Evolutionary conservation across 495 filamentous ascomycete species (phyloP).

Genomic region (Lophiotrema nucula): DNA sequence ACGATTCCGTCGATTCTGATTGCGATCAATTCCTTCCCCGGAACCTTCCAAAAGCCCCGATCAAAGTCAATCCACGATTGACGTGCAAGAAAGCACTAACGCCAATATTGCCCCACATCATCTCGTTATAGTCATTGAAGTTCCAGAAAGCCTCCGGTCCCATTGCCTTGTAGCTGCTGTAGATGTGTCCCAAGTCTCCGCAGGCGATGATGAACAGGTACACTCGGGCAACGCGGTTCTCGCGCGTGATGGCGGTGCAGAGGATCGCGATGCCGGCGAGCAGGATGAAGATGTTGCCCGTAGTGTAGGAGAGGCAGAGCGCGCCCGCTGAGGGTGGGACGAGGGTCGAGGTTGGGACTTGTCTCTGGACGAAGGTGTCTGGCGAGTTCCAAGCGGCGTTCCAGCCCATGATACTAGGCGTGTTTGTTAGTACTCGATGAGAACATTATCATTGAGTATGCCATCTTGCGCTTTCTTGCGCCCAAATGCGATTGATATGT

Average conservation of each 20-base stretch:
- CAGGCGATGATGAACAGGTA: slow-evolving; percentile 19
- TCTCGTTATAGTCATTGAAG: slow-evolving; percentile 12
- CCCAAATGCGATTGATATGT: neutral
- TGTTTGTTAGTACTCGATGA: neutral
- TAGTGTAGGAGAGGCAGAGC: slow-evolving; percentile 13
- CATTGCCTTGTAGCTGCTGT: slow-evolving; percentile 15
- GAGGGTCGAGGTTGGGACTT: slow-evolving; percentile 14
- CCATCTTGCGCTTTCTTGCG: neutral
- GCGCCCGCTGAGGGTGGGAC: neutral
- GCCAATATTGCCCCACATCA: slow-evolving; percentile 29
- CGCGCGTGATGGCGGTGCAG: slow-evolving; percentile 18
- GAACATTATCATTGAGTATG: too few relatives aligned
- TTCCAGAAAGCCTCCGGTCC: slow-evolving; percentile 16
- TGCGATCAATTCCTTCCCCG: slow-evolving; percentile 2
- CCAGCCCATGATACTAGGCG: slow-evolving; percentile 14
- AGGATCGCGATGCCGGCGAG: slow-evolving; percentile 16
- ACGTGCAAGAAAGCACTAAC: slow-evolving; percentile 26
- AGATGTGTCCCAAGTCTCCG: slow-evolving; percentile 26
- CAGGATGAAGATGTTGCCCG: slow-evolving; percentile 25
- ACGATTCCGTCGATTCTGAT: too few relatives aligned
- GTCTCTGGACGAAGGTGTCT: slow-evolving; percentile 8
- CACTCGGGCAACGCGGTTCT: slow-evolving; percentile 16
- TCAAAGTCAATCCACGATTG: slow-evolving; percentile 15
- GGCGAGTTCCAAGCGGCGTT: slow-evolving; percentile 6
- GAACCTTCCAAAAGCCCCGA: slow-evolving; percentile 26